Percentiles rank a stretch among this genome's conserved stretches.
These are phyloP conservation scores for Flaveria sonorensis DNA, from an alignment of 129 eudicot species.

Conservation along the genomic window DNA sequence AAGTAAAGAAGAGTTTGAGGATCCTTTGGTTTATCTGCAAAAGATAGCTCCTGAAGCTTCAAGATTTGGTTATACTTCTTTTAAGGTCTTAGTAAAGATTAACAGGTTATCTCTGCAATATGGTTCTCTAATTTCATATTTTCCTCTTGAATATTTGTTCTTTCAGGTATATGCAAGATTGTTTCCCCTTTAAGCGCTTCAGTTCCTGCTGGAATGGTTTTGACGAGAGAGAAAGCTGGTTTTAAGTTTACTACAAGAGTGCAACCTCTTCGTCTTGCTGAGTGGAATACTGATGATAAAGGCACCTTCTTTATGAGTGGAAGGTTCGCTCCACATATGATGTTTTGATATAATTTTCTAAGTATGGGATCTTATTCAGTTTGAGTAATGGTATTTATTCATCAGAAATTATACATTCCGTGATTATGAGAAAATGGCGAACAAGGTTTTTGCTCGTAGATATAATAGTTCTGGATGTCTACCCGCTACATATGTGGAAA, in stretches of 20 bases:
- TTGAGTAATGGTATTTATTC: constrained; percentile 22
- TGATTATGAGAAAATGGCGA: constrained; percentile 98
- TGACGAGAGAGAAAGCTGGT: constrained; percentile 83
- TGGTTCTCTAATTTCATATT: background rate
- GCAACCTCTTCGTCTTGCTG: constrained; percentile 94
- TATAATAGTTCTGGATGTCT: constrained; percentile 87
- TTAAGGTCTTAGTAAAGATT: background rate
- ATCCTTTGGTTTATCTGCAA: constrained; percentile 83
- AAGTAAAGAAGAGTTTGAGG: constrained; percentile 81
- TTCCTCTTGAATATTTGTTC: background rate
- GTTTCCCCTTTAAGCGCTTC: constrained; percentile 87
- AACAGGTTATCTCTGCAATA: background rate
- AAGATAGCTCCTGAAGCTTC: constrained; percentile 97
- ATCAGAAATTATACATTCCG: constrained; percentile 94
- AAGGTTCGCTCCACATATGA: constrained; percentile 52
- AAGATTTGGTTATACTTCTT: constrained; percentile 63
- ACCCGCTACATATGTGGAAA: constrained; percentile 85
- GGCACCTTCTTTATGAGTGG: constrained; percentile 99
- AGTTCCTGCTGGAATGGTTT: constrained; percentile 93
- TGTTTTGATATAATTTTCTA: background rate
- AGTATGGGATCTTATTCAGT: constrained; percentile 5
- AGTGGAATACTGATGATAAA: constrained; percentile 92
- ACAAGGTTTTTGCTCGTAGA: constrained; percentile 96
- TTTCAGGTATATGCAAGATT: constrained; percentile 94
- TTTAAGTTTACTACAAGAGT: constrained; percentile 95